Evolutionary conservation across 768 basidiomycete species (phyloP).

Genomic region (Tylopilus sp.): DNA sequence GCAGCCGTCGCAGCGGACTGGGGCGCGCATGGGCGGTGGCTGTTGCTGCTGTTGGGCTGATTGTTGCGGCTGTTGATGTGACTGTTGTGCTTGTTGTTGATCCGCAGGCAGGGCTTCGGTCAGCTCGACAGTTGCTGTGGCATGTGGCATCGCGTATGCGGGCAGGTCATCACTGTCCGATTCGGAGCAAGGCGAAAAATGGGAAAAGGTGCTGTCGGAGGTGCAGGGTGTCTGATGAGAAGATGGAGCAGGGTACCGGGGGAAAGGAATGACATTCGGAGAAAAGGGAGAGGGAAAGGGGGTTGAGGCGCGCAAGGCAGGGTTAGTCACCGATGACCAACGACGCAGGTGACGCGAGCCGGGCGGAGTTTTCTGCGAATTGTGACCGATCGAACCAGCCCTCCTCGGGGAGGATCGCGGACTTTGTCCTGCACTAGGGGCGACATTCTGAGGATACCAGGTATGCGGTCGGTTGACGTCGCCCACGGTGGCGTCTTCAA

Average conservation of each 20-base stretch:
- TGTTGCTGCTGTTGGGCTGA: not conserved
- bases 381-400: conserved; percentile 32
- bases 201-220: conserved; percentile 11
- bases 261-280: conserved; percentile 13
- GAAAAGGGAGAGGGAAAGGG: conserved; percentile 14
- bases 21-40: conserved; percentile 10
- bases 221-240: too few relatives aligned
- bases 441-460: conserved; percentile 20
- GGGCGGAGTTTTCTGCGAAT: conserved; percentile 26
- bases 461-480: conserved; percentile 18
- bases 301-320: conserved; percentile 23
- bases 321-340: conserved; percentile 31
- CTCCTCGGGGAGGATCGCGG: conserved; percentile 32
- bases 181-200: conserved; percentile 21
- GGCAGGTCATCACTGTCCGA: conserved; percentile 22
- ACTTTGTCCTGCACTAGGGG: conserved; percentile 24
- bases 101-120: conserved; percentile 7
- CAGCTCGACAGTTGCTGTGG: conserved; percentile 20
- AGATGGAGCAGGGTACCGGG: conserved; percentile 14
- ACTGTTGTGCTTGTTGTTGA: too few relatives aligned
- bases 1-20: conserved; percentile 26
- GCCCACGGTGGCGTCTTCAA: conserved; percentile 10
- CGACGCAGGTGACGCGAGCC: conserved; percentile 29
- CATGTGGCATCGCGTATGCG: conserved; percentile 12
- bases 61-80: not conserved